Base-by-base conservation (phyloP, 2,329 filamentous ascomycete genomes). In the Ophiostoma angusticollis region DNA sequence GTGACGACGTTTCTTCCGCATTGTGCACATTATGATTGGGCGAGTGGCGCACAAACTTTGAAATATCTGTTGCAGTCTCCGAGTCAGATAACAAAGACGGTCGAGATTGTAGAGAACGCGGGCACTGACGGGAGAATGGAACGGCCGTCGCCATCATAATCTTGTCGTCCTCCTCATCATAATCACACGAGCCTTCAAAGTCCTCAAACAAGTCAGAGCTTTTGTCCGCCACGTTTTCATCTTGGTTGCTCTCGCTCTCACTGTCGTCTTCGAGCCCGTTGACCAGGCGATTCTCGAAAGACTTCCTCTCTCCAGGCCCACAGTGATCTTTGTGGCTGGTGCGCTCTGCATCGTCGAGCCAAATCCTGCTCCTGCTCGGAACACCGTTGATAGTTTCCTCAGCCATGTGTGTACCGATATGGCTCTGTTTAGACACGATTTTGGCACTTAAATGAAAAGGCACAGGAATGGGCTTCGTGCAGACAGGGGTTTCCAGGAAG, bases 71-170 rank as follows among this genome's bases (percentile, higher is more conserved):
- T 8, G 19, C 32, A 3, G 30, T 21, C 19, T 35, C 28, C 4
- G 19, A 11, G 11, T 22, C 13, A 9, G 31, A 30, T 9, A 22
- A 17, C 25, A 37, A 6, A 6, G 42, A 42, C 12, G 29, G 28
- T 18, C 29, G 33, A 3, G 35, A 31, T 4, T 8, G n/a, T 13
- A 19, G 37, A 41, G 25, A 31, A n/a, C 23, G 40, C 27, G 16
- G 35, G 4, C 17, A 23, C 30, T 41, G 39, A n/a, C 30, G 23
- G 8, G 36, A 41, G 5, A 45, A 39, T 2, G 45, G 41, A 9
- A 46, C 25, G 7, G 24, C 30, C 1, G 43, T 40, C 1, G 45
- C 44, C 8, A 32, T 36, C 41, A 43, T 37, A 23, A 44, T 44
- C 29, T 42, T 29, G 39, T 35, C 29, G 18, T 40, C 21, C 4